Evolutionary conservation across 2,329 filamentous ascomycete genomes (phyloP), one percentile per base, ranked within the genome.

Genomic region (Diaporthe caulivora): DNA sequence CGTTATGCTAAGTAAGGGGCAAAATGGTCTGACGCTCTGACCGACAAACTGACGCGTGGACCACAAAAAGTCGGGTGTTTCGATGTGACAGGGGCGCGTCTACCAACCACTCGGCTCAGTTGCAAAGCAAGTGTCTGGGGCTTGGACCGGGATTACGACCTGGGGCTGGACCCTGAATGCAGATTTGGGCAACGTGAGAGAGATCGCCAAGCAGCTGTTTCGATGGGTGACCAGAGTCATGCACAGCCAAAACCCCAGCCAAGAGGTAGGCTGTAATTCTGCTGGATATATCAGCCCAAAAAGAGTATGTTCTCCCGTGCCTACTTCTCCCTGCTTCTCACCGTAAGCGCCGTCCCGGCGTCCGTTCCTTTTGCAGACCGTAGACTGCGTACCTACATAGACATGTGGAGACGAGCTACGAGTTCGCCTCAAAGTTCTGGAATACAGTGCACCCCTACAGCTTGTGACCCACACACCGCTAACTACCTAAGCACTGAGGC

Each of bases 21-120:
- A 29, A 42, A 53, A 71, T 62, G 55, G 69, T 49, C 55, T 62
- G 55, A 71, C 53, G 69, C 55, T 62, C 40, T 71, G 69, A 62
- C 44, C 55, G 42, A 60, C 47, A 34, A 29, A 26, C 31, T 40
- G 10, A 62, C 68, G 68, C 40, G 68, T 53, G 55, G 34, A 62
- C 17, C 55, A 40, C 15, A 60, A 54, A 29, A 70, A 31, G 24
- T 26, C 54, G 40, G 47, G 57, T 44, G 51, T 37, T 55, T 55
- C 49, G 51, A n/a, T 44, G 9, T 17, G 29, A 51, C 54, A 70
- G 54, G 57, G 54, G 54, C 53, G 40, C 67, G 54, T 57, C 53
- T 1, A 34, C 34, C 34, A 34, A 34, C 34, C 34, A 34, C 34
- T 34, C 34, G 9, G 34, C 34, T 34, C 34, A 47, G 11, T 60